These are phyloP conservation scores for Cladophialophora carrionii DNA, from an alignment of 2,329 filamentous ascomycete genomes.

Conservation along the genomic window DNA sequence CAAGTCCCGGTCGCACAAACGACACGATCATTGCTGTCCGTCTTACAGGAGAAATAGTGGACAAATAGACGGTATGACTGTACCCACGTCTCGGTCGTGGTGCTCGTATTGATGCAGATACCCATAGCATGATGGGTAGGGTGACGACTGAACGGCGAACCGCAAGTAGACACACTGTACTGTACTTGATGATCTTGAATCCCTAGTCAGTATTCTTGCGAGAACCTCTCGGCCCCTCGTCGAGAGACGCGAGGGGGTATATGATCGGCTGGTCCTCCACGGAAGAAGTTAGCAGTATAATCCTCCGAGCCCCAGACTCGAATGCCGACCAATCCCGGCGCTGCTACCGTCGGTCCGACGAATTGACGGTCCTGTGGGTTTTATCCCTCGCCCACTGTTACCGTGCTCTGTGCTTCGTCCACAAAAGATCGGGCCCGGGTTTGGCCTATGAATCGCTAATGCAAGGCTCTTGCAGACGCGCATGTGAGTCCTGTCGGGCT, in stretches of 20 bases:
- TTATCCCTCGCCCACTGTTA: background rate
- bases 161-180: background rate
- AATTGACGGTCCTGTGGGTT: background rate
- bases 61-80: background rate
- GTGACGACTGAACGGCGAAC: background rate
- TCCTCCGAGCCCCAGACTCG: too few species aligned
- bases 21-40: background rate
- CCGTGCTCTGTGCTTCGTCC: too few species aligned
- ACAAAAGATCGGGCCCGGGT: background rate
- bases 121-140: background rate
- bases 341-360: background rate
- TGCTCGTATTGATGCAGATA: background rate
- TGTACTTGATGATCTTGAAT: background rate
- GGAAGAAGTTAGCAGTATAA: background rate
- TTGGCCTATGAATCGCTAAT: background rate
- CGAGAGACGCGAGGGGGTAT: background rate
- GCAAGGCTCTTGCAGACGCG: slow-evolving; percentile 22
- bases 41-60: background rate
- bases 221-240: background rate
- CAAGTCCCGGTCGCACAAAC: background rate
- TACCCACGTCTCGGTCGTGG: background rate
- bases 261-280: background rate
- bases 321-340: background rate
- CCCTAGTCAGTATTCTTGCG: background rate
- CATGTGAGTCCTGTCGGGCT: slow-evolving; percentile 29